Conservation (phyloP, 306 rosid species). For the Geum urbanum region DNA sequence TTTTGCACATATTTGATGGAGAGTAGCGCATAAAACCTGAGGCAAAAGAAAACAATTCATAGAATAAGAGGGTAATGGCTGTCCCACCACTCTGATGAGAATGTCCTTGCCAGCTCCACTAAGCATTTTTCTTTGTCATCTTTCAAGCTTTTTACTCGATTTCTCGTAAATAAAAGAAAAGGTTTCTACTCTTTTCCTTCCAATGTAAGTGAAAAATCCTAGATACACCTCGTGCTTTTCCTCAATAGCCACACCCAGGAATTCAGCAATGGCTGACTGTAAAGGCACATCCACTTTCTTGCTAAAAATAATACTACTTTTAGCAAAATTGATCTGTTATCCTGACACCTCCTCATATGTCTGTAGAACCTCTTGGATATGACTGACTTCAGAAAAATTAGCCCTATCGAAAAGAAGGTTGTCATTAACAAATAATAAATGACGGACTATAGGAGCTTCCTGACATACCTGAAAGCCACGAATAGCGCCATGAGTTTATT, state of each 20-base stretch:
- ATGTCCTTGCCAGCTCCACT: neutral
- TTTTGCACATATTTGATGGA: neutral
- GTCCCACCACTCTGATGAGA: neutral
- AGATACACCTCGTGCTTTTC: neutral
- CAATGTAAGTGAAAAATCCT: neutral
- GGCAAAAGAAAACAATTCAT: neutral
- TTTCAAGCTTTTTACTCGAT: neutral
- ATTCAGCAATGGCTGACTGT: neutral
- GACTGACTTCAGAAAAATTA: too few species aligned
- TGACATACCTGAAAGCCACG: neutral
- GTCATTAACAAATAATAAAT: neutral
- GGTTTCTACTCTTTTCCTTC: accelerated
- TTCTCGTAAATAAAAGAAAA: neutral
- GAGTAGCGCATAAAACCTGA: accelerated
- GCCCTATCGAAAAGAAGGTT: neutral
- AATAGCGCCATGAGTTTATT: accelerated
- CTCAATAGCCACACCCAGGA: neutral
- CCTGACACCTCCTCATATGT: neutral
- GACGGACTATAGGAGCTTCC: neutral
- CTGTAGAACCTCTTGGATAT: neutral
- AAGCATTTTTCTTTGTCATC: neutral
- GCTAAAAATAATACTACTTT: neutral
- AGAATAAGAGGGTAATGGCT: neutral
- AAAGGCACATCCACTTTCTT: neutral
- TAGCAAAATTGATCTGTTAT: neutral